Conservation (phyloP, 2,329 filamentous ascomycete species). For the Aspergillus sergii region DNA sequence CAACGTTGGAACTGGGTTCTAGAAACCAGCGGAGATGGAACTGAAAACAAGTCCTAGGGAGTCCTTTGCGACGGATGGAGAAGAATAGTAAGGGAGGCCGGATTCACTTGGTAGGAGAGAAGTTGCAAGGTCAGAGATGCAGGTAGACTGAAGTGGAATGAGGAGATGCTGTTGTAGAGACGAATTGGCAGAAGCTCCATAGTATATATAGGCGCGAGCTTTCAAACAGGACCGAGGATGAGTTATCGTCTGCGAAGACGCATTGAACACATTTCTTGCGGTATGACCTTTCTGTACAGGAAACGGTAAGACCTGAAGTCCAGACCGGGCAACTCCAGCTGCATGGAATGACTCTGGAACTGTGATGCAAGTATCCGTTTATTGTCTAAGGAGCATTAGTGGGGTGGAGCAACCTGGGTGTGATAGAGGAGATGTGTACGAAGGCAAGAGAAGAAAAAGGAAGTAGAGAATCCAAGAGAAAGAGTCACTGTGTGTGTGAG, state of each 20-base stretch:
- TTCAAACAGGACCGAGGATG: conserved; percentile 16
- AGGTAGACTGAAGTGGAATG: conserved; percentile 2
- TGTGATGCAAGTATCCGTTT: conserved; percentile 22
- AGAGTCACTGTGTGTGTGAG: conserved; percentile 2
- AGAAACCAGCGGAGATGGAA: conserved; percentile 14
- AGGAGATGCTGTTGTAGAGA: conserved; percentile 7
- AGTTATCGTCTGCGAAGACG: conserved; percentile 12
- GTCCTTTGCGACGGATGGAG: conserved; percentile 1
- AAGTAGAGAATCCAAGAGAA: conserved; percentile 1
- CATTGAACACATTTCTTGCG: conserved; percentile 16
- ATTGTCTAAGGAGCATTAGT: conserved; percentile 20
- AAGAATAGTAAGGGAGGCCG: background rate
- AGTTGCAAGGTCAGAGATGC: background rate
- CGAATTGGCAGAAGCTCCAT: conserved; percentile 18
- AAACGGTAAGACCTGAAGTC: conserved; percentile 18
- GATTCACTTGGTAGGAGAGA: background rate
- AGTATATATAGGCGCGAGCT: conserved; percentile 26
- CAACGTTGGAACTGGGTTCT: background rate
- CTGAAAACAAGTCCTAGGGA: background rate
- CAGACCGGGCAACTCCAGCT: conserved; percentile 20
- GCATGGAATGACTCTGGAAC: conserved; percentile 20
- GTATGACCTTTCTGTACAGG: conserved; percentile 10
- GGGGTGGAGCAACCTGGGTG: conserved; percentile 18
- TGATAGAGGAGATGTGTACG: background rate
- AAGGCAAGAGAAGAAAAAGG: conserved; percentile 2